phyloP scores from a whole-genome alignment of 1,139 yeast genomes.

The Pichia sp. region DNA sequence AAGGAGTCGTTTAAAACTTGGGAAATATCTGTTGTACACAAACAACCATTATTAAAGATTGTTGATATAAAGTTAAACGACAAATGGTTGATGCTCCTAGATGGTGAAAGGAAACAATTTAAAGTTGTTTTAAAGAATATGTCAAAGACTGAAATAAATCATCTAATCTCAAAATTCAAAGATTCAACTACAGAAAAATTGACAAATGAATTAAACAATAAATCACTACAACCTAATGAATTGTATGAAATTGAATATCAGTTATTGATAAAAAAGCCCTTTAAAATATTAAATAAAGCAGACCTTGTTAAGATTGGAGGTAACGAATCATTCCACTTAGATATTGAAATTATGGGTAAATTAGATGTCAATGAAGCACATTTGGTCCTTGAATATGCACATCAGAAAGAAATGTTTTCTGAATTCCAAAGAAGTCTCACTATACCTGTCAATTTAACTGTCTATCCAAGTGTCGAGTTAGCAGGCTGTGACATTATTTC shows the following conservation, averaged over 20 bases:
- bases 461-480: conserved; percentile 64
- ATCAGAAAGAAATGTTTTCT: conserved; percentile 27
- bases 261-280: conserved; percentile 52
- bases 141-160: conserved; percentile 49
- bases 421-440: conserved; percentile 48
- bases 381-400: conserved; percentile 63
- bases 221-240: conserved; percentile 50
- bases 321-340: conserved; percentile 31
- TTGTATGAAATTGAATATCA: conserved; percentile 71
- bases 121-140: conserved; percentile 50
- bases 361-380: conserved; percentile 65
- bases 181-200: conserved; percentile 71
- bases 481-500: conserved; percentile 71
- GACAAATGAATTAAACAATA: conserved; percentile 37
- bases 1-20: conserved; percentile 3
- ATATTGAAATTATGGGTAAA: conserved; percentile 62
- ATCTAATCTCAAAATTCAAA: conserved; percentile 54
- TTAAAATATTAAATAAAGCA: conserved; percentile 32
- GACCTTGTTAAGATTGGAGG: conserved; percentile 23
- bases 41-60: conserved; percentile 60
- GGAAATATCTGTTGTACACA: conserved; percentile 42
- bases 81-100: conserved; percentile 71
- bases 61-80: conserved; percentile 50
- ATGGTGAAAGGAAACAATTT: conserved; percentile 60
- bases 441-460: conserved; percentile 62